Evolutionary conservation across 2,329 filamentous ascomycete species (phyloP).

Genomic region (Trichoderma sp.): DNA sequence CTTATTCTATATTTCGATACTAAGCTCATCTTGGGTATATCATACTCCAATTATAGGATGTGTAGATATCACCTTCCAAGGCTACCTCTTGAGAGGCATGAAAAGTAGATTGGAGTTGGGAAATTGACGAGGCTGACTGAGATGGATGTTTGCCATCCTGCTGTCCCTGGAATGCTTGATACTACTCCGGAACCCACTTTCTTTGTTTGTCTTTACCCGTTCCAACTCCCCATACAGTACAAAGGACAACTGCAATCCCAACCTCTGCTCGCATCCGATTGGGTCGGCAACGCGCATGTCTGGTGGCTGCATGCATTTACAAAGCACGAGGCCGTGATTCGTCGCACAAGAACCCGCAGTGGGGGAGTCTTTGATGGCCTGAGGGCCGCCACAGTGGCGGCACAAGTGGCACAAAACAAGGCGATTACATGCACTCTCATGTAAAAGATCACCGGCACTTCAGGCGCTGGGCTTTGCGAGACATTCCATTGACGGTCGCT

Average conservation of each 20-base stretch:
- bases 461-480: neutral
- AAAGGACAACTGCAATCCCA: neutral
- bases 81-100: no score
- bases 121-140: no score
- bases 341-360: constrained; percentile 7
- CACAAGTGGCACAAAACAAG: neutral
- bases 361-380: neutral
- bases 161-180: neutral
- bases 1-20: no score
- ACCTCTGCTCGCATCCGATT: neutral
- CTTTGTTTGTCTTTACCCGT: neutral
- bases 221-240: neutral
- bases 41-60: no score
- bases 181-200: neutral
- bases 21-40: no score
- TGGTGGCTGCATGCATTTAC: constrained; percentile 6
- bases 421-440: neutral
- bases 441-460: neutral
- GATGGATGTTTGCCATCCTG: no score
- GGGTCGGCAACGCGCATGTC: neutral
- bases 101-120: no score
- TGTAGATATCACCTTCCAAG: no score
- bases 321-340: constrained; percentile 17
- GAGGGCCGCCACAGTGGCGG: neutral
- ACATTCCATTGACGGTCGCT: neutral